Evolutionary conservation across 2,329 filamentous ascomycete species (phyloP).

Genomic region (Fusarium sp.): DNA sequence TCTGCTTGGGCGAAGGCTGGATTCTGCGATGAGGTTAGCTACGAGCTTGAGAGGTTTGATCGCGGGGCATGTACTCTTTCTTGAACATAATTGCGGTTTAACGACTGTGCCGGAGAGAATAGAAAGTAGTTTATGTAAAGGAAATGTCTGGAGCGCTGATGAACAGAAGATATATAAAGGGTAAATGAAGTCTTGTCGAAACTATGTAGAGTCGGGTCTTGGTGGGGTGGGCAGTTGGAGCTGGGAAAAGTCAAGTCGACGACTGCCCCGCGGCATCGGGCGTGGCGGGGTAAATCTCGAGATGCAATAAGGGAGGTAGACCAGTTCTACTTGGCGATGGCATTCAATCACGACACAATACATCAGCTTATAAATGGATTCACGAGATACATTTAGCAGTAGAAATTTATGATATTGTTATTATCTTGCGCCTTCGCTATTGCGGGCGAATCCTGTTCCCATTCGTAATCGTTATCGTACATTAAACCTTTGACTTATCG

Average conservation of each 20-base stretch:
- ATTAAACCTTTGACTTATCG: neutral
- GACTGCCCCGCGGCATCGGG: slow-evolving; percentile 43
- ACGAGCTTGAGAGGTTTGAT: slow-evolving; percentile 1
- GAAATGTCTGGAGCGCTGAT: neutral
- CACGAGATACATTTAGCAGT: neutral
- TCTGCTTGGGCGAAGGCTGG: slow-evolving; percentile 80
- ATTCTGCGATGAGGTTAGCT: slow-evolving; percentile 65
- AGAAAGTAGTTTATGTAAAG: neutral
- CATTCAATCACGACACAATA: neutral
- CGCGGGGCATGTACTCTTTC: slow-evolving; percentile 75
- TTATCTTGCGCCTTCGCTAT: slow-evolving; percentile 16
- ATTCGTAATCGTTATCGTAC: slow-evolving; percentile 25
- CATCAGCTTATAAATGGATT: neutral
- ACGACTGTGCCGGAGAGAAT: slow-evolving; percentile 12
- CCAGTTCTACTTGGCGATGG: neutral
- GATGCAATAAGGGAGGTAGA: slow-evolving; percentile 43
- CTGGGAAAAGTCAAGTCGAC: slow-evolving; percentile 42
- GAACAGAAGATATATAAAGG: neutral
- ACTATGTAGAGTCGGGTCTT: slow-evolving; percentile 22
- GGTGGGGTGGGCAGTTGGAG: slow-evolving; percentile 39
- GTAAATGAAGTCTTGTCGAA: neutral
- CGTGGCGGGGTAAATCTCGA: slow-evolving; percentile 47
- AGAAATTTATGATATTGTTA: slow-evolving; percentile 13
- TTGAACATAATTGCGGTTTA: slow-evolving; percentile 79
- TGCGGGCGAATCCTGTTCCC: neutral